These are phyloP conservation scores for Globisporangium ultimum DNA, from an alignment of 352 stramenopile species.

Conservation along the genomic window DNA sequence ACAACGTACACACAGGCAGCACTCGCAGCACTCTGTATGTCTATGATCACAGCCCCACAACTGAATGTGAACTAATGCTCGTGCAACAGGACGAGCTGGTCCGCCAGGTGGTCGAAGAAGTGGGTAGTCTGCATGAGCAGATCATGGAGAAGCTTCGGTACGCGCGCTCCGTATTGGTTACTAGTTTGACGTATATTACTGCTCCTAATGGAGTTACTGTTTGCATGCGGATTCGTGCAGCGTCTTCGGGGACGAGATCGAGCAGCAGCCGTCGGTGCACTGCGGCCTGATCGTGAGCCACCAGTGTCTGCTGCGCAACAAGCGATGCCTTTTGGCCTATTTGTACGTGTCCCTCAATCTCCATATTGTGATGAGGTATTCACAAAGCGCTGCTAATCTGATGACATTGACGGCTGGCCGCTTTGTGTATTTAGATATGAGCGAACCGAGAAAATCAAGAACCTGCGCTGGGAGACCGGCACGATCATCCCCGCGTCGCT, in stretches of 20 bases:
- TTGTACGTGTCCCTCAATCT: constrained; percentile 39
- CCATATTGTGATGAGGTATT: neutral
- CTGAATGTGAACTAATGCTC: neutral
- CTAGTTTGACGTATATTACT: neutral
- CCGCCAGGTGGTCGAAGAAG: constrained; percentile 79
- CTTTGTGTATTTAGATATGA: constrained; percentile 31
- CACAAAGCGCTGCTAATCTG: no score
- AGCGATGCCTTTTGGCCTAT: constrained; percentile 86
- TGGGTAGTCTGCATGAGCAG: constrained; percentile 60
- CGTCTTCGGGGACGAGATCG: constrained; percentile 56
- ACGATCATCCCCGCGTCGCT: constrained; percentile 80
- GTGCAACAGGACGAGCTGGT: constrained; percentile 68
- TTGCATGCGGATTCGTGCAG: constrained; percentile 20
- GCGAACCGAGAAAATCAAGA: constrained; percentile 86
- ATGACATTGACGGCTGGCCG: neutral
- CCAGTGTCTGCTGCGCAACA: constrained; percentile 89
- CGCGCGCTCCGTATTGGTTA: neutral
- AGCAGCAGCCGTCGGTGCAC: constrained; percentile 57
- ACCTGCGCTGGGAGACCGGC: constrained; percentile 88
- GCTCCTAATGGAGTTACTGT: constrained; percentile 4
- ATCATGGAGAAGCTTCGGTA: constrained; percentile 74
- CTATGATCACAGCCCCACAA: neutral
- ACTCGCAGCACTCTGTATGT: neutral
- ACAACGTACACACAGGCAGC: constrained; percentile 63
- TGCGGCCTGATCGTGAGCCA: constrained; percentile 87